phyloP scores from a whole-genome alignment of 1,139 yeast genomes.

The Tardiomyces blankii region DNA sequence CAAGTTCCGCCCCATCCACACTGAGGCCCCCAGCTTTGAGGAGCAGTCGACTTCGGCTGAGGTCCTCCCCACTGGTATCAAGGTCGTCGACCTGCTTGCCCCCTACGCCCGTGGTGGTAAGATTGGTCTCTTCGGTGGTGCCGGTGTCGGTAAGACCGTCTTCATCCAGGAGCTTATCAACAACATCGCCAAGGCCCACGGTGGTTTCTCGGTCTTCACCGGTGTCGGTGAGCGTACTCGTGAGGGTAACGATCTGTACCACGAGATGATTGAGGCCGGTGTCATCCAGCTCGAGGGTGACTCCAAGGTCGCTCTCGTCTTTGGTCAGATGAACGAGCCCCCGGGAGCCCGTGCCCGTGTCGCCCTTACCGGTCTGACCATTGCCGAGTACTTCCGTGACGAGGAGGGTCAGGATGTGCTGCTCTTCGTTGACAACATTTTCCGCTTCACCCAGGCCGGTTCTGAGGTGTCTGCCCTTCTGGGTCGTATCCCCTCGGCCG shows the following conservation, averaged over 20 bases:
- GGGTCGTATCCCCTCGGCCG: conserved; percentile 99
- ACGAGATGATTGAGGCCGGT: conserved; percentile 99
- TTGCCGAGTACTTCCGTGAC: conserved; percentile 99
- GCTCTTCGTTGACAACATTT: conserved; percentile 98
- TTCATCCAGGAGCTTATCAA: conserved; percentile 99
- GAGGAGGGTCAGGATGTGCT: conserved; percentile 99
- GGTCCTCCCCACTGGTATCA: conserved; percentile 98
- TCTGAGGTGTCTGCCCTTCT: conserved; percentile 99
- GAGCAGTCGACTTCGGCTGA: conserved; percentile 98
- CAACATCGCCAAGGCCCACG: conserved; percentile 99
- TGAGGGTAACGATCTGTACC: conserved; percentile 99
- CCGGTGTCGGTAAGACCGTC: conserved; percentile 99
- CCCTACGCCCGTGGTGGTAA: conserved; percentile 99
- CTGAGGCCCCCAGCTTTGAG: conserved; percentile 92
- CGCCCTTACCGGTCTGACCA: conserved; percentile 98
- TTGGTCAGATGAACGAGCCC: conserved; percentile 99
- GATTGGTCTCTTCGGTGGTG: conserved; percentile 99
- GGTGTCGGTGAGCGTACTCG: conserved; percentile 99
- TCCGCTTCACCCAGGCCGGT: conserved; percentile 99
- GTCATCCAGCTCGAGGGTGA: conserved; percentile 99
- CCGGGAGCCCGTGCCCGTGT: conserved; percentile 99
- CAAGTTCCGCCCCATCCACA: conserved; percentile 94
- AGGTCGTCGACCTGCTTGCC: conserved; percentile 98
- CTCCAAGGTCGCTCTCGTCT: conserved; percentile 97
- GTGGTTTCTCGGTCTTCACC: conserved; percentile 99